Evolutionary conservation across 1,284 basidiomycete species (phyloP).

Genomic region (Cystobasidium sp.): DNA sequence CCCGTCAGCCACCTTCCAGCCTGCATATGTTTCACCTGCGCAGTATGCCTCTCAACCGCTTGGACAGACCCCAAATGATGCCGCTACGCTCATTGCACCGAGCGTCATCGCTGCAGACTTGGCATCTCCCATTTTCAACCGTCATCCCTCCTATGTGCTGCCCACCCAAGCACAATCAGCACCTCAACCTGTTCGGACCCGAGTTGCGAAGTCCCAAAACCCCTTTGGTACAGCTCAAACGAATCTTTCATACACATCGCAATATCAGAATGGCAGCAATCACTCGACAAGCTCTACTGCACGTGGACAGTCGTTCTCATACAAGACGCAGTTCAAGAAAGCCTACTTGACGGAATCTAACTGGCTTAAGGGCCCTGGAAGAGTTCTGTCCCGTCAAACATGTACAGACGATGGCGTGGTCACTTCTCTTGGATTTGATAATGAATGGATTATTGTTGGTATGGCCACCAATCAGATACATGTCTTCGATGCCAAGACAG

Average conservation of each 20-base stretch:
- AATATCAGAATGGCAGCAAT: background rate
- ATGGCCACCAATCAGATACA: conserved; percentile 87
- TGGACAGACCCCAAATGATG: background rate
- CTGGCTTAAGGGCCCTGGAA: conserved; percentile 77
- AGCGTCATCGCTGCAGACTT: background rate
- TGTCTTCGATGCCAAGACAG: conserved; percentile 80
- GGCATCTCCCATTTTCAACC: background rate
- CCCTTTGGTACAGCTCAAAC: conserved; percentile 35
- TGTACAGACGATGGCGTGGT: conserved; percentile 76
- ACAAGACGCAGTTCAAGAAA: conserved; percentile 73
- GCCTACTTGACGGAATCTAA: conserved; percentile 80
- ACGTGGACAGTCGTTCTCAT: conserved; percentile 61
- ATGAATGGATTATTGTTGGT: conserved; percentile 84
- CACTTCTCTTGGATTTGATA: conserved; percentile 83
- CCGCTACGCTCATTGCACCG: background rate
- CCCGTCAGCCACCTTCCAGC: background rate
- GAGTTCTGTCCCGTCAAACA: conserved; percentile 73
- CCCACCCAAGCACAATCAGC: background rate
- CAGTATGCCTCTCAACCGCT: background rate
- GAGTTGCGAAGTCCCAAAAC: conserved; percentile 18
- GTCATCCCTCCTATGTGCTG: background rate
- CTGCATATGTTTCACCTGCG: background rate
- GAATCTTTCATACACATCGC: conserved; percentile 10
- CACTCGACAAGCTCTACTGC: background rate
- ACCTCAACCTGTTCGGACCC: background rate